Base-by-base conservation (phyloP, 306 rosid species). In the Hippophae gyantsensis region DNA sequence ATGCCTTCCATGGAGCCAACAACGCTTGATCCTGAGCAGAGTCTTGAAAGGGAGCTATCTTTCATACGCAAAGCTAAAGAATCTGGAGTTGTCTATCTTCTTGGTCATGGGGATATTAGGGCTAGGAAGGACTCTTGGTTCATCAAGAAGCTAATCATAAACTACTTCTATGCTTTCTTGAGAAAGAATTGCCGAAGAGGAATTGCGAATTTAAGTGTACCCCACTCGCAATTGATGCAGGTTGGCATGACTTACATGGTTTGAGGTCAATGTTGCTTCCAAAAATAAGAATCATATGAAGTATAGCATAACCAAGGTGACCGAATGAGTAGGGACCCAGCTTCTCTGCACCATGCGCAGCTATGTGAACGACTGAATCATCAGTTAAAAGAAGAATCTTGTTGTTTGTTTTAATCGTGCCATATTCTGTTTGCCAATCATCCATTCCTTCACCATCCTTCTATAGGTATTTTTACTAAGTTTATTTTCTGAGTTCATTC, bases 171-270 rank as follows among this genome's bases (percentile, higher is more conserved):
- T 38, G 95, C 96, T 5, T 87, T 87, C 69, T 76, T 90, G 74
- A 87, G 98, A 69, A 90, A 85, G 71, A 90, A 90, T 63, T 83
- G 98, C 81, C 65, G 98, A 67, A 79, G 96, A 68, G 98, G 98
- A 25, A 87, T 75, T 74, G 84, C 98, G 7, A 90, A 80, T 65
- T 73, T 87, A 75, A 90, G 94, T 38, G 98, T 90, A 48, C 98
- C 96, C 43, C 98, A 90, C 72, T 79, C 98, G 8, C 71, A 90
- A 71, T 80, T 90, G 69, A 85, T 90, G 82, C 98, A 90, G 85
- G 98, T 90, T 58, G 89, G 96, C 71, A 90, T 90, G 98, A 85
- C 95, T 52, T 90, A 90, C 74, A 90, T 90, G 98, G 98, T 90
- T 54, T 90, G 83, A 87, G 73, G 54, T n/a, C 73, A 64, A 57